These are phyloP conservation scores for Cercospora sp. DNA, from an alignment of 2,329 filamentous ascomycete species.

Conservation along the genomic window DNA sequence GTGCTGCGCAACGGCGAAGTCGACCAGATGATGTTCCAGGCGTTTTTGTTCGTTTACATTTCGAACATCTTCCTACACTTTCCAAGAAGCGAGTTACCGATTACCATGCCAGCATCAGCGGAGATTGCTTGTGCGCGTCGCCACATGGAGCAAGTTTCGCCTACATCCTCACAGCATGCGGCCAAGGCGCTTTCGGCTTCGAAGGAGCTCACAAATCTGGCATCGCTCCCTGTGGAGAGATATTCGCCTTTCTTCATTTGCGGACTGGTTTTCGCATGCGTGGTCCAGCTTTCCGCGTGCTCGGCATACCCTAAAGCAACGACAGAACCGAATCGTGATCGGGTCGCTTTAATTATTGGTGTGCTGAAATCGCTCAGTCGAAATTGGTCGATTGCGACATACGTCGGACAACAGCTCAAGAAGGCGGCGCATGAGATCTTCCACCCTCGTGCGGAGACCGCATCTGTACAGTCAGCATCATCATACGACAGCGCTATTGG, in stretches of 20 bases:
- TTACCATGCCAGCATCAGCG: constrained; percentile 57
- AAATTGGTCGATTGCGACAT: constrained; percentile 71
- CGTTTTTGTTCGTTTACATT: constrained; percentile 71
- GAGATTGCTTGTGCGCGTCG: constrained; percentile 42
- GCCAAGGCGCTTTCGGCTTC: constrained; percentile 79
- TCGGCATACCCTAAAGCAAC: constrained; percentile 58
- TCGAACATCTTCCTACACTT: constrained; percentile 74
- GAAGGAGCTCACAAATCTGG: constrained; percentile 71
- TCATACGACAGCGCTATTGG: constrained; percentile 21
- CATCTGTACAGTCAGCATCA: constrained; percentile 15
- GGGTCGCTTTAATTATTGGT: constrained; percentile 71
- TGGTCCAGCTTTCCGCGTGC: constrained; percentile 81
- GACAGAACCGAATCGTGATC: constrained; percentile 67
- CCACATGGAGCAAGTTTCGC: constrained; percentile 53
- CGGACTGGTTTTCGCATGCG: constrained; percentile 73
- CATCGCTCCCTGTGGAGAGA: constrained; percentile 70
- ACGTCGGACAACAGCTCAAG: constrained; percentile 71
- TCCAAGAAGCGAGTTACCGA: constrained; percentile 71
- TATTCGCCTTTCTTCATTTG: constrained; percentile 86
- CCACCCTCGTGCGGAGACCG: constrained; percentile 15
- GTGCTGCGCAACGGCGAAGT: constrained; percentile 68
- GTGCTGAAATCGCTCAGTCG: constrained; percentile 66
- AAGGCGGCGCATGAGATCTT: constrained; percentile 69
- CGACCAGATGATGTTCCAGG: constrained; percentile 91
- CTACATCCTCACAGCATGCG: constrained; percentile 59